Evolutionary conservation across 148 eudicot species (phyloP).

Genomic region (Mesembryanthemum crystallinum): DNA sequence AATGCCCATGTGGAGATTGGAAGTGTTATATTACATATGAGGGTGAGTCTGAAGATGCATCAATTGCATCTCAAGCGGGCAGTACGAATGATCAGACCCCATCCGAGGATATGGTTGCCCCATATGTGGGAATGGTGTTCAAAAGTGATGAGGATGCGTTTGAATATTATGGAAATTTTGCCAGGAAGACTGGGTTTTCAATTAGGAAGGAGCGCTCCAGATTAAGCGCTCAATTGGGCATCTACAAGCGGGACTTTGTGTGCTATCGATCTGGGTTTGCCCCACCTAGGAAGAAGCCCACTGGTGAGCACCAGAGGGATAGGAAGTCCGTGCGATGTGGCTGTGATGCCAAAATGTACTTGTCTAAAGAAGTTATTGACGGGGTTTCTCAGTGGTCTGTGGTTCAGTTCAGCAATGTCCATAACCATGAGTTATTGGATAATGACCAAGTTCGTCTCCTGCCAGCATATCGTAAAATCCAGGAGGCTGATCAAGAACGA

Average conservation of each 20-base stretch:
- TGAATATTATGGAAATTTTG: constrained; percentile 47
- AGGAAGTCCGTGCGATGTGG: constrained; percentile 49
- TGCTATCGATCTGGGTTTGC: constrained; percentile 54
- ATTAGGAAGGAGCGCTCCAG: constrained; percentile 49
- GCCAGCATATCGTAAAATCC: constrained; percentile 39
- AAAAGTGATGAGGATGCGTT: constrained; percentile 44
- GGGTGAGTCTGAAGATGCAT: constrained; percentile 25
- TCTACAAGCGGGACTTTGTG: constrained; percentile 48
- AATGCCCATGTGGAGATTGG: constrained; percentile 58
- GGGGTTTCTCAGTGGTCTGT: constrained; percentile 51
- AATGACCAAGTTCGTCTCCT: constrained; percentile 43
- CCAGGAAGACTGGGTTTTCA: constrained; percentile 48
- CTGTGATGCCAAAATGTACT: constrained; percentile 52
- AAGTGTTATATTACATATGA: constrained; percentile 42
- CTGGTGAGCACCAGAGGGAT: constrained; percentile 46
- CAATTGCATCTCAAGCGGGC: constrained; percentile 21
- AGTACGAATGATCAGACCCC: constrained; percentile 10
- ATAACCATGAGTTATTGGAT: constrained; percentile 35
- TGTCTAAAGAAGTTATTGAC: constrained; percentile 43
- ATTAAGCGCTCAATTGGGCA: constrained; percentile 46
- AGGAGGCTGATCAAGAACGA: constrained; percentile 36
- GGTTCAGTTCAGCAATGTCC: constrained; percentile 39
- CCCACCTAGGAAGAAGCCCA: constrained; percentile 33
- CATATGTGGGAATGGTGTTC: constrained; percentile 53
- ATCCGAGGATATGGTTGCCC: constrained; percentile 32